A percentile compares a stretch with the other conserved stretches of the same genome.
phyloP scores from a whole-genome alignment of 2,329 filamentous ascomycete species.

The Aspergillus uvarum region DNA sequence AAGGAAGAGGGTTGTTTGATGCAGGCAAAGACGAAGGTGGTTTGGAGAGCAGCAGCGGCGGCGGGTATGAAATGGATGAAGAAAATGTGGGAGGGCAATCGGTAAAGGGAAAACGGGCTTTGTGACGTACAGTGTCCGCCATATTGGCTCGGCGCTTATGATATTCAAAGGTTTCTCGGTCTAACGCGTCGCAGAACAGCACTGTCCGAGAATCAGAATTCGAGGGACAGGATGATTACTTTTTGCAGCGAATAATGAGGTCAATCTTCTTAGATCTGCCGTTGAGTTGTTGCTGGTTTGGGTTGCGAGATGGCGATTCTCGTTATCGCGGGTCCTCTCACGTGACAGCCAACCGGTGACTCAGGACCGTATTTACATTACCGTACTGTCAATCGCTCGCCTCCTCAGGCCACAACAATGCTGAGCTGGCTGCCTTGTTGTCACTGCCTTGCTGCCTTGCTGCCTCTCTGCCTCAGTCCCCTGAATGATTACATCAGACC shows the following conservation, averaged over 20 bases:
- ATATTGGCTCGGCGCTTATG: slow-evolving; percentile 26
- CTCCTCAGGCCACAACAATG: not conserved
- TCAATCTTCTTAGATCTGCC: slow-evolving; percentile 6
- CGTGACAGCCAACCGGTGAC: slow-evolving; percentile 19
- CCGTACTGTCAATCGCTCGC: not conserved
- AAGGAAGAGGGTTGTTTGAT: slow-evolving; percentile 2
- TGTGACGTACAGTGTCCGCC: slow-evolving; percentile 48
- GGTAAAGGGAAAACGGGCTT: slow-evolving; percentile 34
- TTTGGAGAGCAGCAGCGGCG: slow-evolving; percentile 5
- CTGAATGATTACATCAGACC: slow-evolving; percentile 10
- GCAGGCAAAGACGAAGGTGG: slow-evolving; percentile 20
- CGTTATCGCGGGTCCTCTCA: slow-evolving; percentile 17
- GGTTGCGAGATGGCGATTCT: slow-evolving; percentile 21
- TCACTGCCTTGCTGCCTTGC: not conserved
- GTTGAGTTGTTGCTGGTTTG: slow-evolving; percentile 7
- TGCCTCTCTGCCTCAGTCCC: not conserved
- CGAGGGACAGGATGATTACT: not conserved
- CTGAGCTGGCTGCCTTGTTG: not conserved
- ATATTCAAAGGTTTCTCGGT: slow-evolving; percentile 4
- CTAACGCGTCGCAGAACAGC: not conserved
- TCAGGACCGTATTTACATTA: slow-evolving; percentile 16
- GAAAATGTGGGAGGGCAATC: slow-evolving; percentile 43
- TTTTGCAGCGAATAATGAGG: not conserved
- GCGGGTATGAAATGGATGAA: slow-evolving; percentile 27
- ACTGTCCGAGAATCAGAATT: slow-evolving; percentile 4